Conservation (phyloP, 495 filamentous ascomycete genomes). For the Talaromyces nanjingensis region DNA sequence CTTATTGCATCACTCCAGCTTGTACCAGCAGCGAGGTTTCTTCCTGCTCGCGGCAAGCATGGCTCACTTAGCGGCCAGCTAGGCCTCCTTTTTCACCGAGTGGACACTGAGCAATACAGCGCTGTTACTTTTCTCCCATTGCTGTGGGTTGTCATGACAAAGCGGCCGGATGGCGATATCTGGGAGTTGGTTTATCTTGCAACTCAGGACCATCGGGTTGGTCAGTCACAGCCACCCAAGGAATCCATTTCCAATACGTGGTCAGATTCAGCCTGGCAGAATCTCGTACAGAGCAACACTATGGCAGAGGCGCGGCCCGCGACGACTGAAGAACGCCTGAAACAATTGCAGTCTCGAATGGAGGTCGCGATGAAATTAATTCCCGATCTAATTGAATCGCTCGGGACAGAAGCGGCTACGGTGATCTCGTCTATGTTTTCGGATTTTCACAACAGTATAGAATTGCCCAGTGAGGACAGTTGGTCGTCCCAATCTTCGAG, state of each 20-base stretch:
- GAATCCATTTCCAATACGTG: neutral
- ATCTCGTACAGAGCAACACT: neutral
- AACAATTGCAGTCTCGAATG: neutral
- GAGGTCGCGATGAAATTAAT: neutral
- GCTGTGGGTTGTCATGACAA: neutral
- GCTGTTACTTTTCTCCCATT: neutral
- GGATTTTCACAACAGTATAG: neutral
- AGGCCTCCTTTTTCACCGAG: neutral
- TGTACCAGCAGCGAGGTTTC: neutral
- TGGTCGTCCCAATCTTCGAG: too few species aligned
- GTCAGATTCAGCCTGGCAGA: neutral
- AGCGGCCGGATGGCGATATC: neutral
- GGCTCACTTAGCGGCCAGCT: neutral
- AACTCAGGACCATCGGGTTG: neutral
- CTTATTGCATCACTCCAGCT: neutral
- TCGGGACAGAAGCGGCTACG: neutral
- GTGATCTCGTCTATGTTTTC: neutral
- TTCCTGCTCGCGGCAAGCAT: neutral
- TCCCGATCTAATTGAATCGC: neutral
- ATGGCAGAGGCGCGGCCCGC: neutral
- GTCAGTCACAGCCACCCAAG: neutral
- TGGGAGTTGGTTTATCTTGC: neutral
- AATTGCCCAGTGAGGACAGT: neutral
- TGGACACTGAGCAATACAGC: neutral
- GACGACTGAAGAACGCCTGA: neutral